A percentile compares a stretch with the other conserved stretches of the same genome.
Evolutionary conservation across 129 eudicot species (phyloP).

Genomic region (carrot (Daucus carota)): DNA sequence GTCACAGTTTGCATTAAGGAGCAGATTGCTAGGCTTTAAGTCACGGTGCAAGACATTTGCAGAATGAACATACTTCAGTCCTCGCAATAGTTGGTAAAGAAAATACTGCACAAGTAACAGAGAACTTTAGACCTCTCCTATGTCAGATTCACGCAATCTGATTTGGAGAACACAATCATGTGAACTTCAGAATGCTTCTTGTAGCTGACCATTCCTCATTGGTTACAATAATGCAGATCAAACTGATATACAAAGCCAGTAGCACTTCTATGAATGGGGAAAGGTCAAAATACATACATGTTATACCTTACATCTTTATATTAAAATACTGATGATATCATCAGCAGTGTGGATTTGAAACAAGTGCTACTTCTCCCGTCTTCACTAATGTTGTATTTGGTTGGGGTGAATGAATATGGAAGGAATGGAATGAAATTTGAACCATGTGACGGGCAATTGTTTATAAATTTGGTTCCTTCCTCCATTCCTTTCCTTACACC

Average conservation of each 20-base stretch:
- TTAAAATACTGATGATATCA: background rate
- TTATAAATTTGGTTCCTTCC: too few species aligned
- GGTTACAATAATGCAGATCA: background rate
- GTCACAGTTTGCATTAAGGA: constrained; percentile 59
- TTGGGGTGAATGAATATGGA: too few species aligned
- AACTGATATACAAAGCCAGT: background rate
- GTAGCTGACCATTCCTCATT: background rate
- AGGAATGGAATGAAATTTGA: too few species aligned
- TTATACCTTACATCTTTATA: background rate
- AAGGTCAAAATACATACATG: background rate
- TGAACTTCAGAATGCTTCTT: background rate
- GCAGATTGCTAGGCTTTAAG: constrained; percentile 59
- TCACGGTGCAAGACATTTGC: constrained; percentile 66
- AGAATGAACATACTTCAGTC: constrained; percentile 59
- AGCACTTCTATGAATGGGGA: background rate
- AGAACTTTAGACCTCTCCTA: background rate
- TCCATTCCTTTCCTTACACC: too few species aligned
- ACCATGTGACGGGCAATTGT: too few species aligned
- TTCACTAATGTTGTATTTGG: too few species aligned
- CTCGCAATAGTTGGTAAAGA: constrained; percentile 52
- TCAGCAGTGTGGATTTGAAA: background rate
- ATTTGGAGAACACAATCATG: background rate
- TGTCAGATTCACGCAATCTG: background rate
- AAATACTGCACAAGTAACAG: constrained; percentile 39
- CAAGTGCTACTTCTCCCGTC: background rate